Percentiles rank a stretch among this genome's conserved stretches.
phyloP scores from a whole-genome alignment of 257 asterid species.

The Plectranthus barbatus region DNA sequence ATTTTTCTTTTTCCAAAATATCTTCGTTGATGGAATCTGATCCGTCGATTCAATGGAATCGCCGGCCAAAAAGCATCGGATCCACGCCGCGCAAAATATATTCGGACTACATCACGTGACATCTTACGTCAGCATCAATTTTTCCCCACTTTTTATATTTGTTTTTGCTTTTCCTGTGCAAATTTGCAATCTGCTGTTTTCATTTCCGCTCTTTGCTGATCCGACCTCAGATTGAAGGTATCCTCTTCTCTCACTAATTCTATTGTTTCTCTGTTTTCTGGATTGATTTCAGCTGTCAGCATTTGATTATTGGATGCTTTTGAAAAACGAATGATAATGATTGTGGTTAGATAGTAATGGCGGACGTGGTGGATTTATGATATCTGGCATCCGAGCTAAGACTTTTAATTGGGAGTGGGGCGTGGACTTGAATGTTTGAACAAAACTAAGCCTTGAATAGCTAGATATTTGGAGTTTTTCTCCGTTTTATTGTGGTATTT shows the following conservation, averaged over 20 bases:
- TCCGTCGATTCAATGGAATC: neutral
- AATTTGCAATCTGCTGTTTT: constrained; percentile 2
- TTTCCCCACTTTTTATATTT: neutral
- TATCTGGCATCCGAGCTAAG: neutral
- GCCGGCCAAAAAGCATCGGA: constrained; percentile 28
- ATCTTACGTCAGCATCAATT: neutral
- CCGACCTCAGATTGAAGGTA: constrained; percentile 18
- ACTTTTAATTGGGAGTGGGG: neutral
- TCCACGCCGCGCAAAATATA: constrained; percentile 8
- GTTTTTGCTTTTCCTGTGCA: neutral
- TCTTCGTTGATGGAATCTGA: too few species aligned
- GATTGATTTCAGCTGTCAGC: neutral
- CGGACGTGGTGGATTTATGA: neutral
- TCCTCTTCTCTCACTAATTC: neutral
- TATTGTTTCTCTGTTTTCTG: neutral
- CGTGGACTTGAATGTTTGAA: neutral
- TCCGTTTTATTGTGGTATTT: neutral
- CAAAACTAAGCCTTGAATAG: neutral
- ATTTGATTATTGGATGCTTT: constrained; percentile 1
- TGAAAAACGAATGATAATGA: neutral
- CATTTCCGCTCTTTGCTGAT: constrained; percentile 11
- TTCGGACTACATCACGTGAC: constrained; percentile 29
- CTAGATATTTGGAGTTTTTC: neutral
- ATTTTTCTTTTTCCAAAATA: too few species aligned
- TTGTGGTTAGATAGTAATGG: neutral